Evolutionary conservation across 2,329 filamentous ascomycete genomes (phyloP), one percentile per base, ranked within the genome.

Genomic region (Claviceps digitariae): DNA sequence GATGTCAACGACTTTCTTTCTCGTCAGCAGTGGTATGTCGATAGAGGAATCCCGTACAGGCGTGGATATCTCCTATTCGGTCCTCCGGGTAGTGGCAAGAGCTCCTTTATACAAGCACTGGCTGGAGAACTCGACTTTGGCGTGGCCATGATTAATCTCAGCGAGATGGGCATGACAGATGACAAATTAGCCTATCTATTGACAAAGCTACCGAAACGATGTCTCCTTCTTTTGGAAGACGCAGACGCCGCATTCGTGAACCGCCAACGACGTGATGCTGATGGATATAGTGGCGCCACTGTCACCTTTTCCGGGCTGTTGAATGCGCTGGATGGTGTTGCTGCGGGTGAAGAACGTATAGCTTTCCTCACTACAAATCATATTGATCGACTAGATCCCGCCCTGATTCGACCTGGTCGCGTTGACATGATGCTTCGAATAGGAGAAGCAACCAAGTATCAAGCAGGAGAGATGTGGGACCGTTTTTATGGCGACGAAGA

Each of bases 301-400:
- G 90, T 96, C 25, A 98, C 93, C 0, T 97, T 96, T 63, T 97
- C 91, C 0, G 91, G 91, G 0, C 72, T 97, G 21, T 73, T 97
- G 40, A 90, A 90, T 62, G 86, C 87, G 0, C 69, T 91, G 15
- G 93, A 98, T 58, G 93, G 93, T 1, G 82, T 97, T n/a, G 90
- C 90, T 7, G 94, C 90, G 51, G 88, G 90, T 13, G 93, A 97
- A 66, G 91, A 97, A 72, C 81, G 93, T 52, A 87, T 98, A 57
- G 83, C 94, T 1, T 95, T 98, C 68, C 75, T 95, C 57, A 98
- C 93, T 2, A 95, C 91, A 21, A 98, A 98, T 63, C 89, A 96
- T 63, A 82, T 95, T 40, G 90, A 96, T 59, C 79, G 88, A 43
- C 77, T 97, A 1, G 90, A 96, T 63, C 85, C 89, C 56, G 93